These are phyloP conservation scores for Backusella australiensis DNA, from an alignment of 192 early-diverging fungal species.

Conservation along the genomic window DNA sequence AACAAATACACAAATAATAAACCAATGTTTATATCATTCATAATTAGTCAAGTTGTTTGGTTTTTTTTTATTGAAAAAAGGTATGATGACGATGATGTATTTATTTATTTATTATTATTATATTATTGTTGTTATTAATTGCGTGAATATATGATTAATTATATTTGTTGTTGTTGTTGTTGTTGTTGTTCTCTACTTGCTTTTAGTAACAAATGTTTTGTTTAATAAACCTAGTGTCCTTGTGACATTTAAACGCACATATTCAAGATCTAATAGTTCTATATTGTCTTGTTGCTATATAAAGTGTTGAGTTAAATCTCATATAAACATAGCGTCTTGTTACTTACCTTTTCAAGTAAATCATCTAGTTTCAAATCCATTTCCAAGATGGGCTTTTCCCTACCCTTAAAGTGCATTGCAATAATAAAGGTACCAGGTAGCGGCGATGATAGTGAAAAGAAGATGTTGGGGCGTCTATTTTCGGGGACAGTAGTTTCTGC, in stretches of 20 bases:
- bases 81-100: background rate
- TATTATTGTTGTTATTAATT: background rate
- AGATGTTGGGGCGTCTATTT: slow-evolving; percentile 80
- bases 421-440: slow-evolving; percentile 89
- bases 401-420: slow-evolving; percentile 81
- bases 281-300: slow-evolving; percentile 87
- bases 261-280: slow-evolving; percentile 85
- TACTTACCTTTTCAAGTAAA: slow-evolving; percentile 66
- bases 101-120: background rate
- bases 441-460: slow-evolving; percentile 86
- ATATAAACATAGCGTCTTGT: background rate
- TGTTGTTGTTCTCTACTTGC: slow-evolving; percentile 34
- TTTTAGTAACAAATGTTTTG: slow-evolving; percentile 71
- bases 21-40: background rate
- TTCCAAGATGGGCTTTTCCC: slow-evolving; percentile 90
- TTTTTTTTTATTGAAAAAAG: background rate
- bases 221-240: slow-evolving; percentile 80
- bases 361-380: slow-evolving; percentile 94
- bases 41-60: background rate
- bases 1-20: background rate
- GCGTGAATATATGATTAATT: background rate
- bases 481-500: slow-evolving; percentile 89
- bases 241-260: slow-evolving; percentile 87
- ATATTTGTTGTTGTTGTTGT: background rate
- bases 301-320: background rate